Evolutionary conservation across 495 filamentous ascomycete species (phyloP), one percentile per base, ranked within the genome.

Genomic region (Aspergillus avenaceus): DNA sequence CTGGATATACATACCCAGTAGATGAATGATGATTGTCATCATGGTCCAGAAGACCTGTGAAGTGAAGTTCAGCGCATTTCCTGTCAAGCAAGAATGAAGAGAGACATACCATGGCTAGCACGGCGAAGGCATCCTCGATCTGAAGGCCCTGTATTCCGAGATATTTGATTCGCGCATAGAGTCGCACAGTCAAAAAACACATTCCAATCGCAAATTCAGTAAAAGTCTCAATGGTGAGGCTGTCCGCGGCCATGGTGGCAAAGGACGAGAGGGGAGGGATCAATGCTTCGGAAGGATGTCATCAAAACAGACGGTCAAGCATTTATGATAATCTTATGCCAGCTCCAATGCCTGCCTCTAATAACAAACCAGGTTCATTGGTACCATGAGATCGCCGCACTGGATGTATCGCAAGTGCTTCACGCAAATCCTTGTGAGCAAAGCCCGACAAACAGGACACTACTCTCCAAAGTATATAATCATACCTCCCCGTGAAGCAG

Each of bases 151-250:
- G 50, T 11, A 62, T 8, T 0, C 60, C 60, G 31, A 50, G 47
- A 34, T 54, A 19, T 2, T 45, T 13, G 4, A 62, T 16, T 12
- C 56, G 53, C 24, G 56, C 48, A 38, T 47, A 52, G 13, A 62
- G 36, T n/a, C 56, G 56, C 22, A 62, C 18, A 1, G 41, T 1
- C 25, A 62, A 25, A 26, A 62, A 62, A 25, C 36, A 13, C 45
- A 56, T 59, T 3, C 60, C 60, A 50, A 62, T 54, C 24, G 50
- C 56, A 59, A 57, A 62, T 45, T 62, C 60, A 12, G 50, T 40
- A 27, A 59, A 62, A 1, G 53, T 54, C 21, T 59, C 56, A 2
- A 43, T 31, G 0, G 44, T 52, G 28, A 55, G 38, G 18, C 31
- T 49, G 32, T 55, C 26, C 29, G 45, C 54, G 9, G 46, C 23